Evolutionary conservation across 208 protist species (phyloP).

Genomic region (Trypanosoma cruzi): DNA sequence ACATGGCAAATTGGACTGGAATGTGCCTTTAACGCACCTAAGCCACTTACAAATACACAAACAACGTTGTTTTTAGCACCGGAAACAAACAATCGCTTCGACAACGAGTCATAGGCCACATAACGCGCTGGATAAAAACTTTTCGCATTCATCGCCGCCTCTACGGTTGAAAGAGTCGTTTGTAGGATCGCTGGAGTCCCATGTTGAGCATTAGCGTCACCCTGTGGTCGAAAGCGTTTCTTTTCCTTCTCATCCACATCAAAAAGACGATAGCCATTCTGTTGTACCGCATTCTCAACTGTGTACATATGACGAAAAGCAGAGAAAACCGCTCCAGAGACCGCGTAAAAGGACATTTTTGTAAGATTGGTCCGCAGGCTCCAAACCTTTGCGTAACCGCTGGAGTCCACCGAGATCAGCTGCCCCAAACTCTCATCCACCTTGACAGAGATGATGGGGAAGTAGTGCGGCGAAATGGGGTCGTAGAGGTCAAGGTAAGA

Average conservation of each 20-base stretch:
- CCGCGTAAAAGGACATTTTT: slow-evolving; percentile 70
- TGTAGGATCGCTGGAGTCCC: slow-evolving; percentile 22
- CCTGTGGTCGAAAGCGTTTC: not conserved
- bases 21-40: slow-evolving; percentile 55
- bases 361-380: slow-evolving; percentile 44
- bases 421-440: slow-evolving; percentile 72
- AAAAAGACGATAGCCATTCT: slow-evolving; percentile 26
- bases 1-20: slow-evolving; percentile 48
- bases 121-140: slow-evolving; percentile 44
- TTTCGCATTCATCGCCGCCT: slow-evolving; percentile 24
- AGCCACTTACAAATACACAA: slow-evolving; percentile 65
- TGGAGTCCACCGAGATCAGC: slow-evolving; percentile 64
- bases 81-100: slow-evolving; percentile 64
- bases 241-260: slow-evolving; percentile 23
- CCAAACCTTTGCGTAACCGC: slow-evolving; percentile 80
- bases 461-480: slow-evolving; percentile 65
- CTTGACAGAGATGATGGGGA: slow-evolving; percentile 52
- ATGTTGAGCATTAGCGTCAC: not conserved
- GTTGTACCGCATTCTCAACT: slow-evolving; percentile 1
- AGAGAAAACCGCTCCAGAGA: slow-evolving; percentile 28
- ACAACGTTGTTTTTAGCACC: slow-evolving; percentile 66
- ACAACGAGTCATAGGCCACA: slow-evolving; percentile 62
- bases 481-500: slow-evolving; percentile 71
- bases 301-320: slow-evolving; percentile 26
- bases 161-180: slow-evolving; percentile 40